Conservation (phyloP, 768 basidiomycete species). For the Gautieria morchelliformis region DNA sequence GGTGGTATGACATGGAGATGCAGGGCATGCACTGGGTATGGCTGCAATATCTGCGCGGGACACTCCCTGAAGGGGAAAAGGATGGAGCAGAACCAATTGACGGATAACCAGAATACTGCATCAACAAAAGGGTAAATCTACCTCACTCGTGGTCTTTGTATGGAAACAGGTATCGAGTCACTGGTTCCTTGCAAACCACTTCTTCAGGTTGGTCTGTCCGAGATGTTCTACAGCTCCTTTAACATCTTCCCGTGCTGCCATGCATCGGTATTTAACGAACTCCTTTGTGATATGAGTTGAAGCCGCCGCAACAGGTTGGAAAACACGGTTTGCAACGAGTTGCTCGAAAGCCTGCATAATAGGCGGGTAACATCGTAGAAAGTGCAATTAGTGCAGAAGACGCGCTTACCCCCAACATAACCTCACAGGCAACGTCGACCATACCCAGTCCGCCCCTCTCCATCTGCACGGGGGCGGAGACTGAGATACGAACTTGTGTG, state of each 20-base stretch:
- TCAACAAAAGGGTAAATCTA: too few relatives aligned
- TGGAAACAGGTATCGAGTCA: constrained; percentile 13
- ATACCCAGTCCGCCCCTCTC: constrained; percentile 61
- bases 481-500: constrained; percentile 61
- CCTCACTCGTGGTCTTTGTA: too few relatives aligned
- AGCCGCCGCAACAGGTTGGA: constrained; percentile 40
- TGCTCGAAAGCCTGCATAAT: constrained; percentile 63
- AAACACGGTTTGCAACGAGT: constrained; percentile 46
- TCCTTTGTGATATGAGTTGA: constrained; percentile 47
- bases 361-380: neutral
- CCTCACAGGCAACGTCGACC: constrained; percentile 52
- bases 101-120: too few relatives aligned
- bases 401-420: constrained; percentile 54
- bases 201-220: constrained; percentile 63
- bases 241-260: constrained; percentile 53
- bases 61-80: constrained; percentile 15
- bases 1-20: constrained; percentile 84
- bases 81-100: neutral
- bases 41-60: constrained; percentile 49
- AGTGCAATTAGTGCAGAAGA: neutral
- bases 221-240: constrained; percentile 55
- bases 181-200: constrained; percentile 62
- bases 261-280: constrained; percentile 68
- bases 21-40: constrained; percentile 62
- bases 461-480: constrained; percentile 64